phyloP scores from a whole-genome alignment of 306 rosid genomes.

The Clitoria ternatea region DNA sequence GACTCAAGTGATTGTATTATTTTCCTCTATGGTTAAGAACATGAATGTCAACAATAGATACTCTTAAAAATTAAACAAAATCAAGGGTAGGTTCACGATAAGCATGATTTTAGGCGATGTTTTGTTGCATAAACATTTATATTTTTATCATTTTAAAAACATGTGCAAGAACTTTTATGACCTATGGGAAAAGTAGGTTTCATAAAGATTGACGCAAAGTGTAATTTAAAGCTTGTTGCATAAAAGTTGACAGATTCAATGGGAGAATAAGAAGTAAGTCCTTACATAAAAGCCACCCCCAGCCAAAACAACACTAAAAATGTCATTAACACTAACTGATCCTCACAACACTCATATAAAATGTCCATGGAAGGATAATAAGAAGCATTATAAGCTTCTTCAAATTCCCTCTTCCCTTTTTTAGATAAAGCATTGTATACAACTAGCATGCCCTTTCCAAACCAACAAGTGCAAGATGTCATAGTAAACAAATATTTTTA shows the following conservation, averaged over 20 bases:
- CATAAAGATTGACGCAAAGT: no score
- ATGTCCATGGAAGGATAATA: conserved; percentile 84
- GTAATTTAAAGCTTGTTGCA: background rate
- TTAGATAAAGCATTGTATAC: conserved; percentile 55
- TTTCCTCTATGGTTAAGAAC: background rate
- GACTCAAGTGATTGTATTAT: background rate
- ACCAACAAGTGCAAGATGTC: no score
- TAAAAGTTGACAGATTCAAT: background rate
- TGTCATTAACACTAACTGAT: conserved; percentile 69
- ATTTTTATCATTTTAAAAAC: no score
- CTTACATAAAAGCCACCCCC: conserved; percentile 75
- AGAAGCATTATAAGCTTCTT: conserved; percentile 73
- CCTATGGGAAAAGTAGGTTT: no score
- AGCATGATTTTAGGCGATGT: conserved; percentile 21
- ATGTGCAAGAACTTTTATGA: conserved; percentile 18
- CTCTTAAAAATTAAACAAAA: no score
- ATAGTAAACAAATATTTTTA: no score
- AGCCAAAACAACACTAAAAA: conserved; percentile 78
- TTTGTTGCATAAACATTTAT: no score
- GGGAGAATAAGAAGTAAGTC: background rate
- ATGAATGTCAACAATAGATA: no score
- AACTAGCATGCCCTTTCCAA: conserved; percentile 64
- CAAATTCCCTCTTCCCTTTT: conserved; percentile 60
- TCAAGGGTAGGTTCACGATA: no score
- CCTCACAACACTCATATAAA: conserved; percentile 81